Conservation (phyloP, 2,329 filamentous ascomycete genomes). For the Sordariomycetes sp. region DNA sequence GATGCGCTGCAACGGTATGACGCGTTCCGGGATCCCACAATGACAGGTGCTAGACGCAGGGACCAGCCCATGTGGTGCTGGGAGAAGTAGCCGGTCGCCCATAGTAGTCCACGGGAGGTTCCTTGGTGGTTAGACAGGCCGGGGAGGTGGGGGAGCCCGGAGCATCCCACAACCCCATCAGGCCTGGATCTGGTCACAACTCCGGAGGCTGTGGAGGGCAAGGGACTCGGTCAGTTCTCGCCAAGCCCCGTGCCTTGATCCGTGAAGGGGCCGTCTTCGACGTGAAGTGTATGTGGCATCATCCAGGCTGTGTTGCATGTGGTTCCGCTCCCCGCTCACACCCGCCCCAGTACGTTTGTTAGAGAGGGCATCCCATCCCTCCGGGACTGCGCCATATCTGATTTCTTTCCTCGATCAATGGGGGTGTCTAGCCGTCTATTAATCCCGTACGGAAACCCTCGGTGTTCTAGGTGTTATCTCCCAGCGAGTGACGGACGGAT, state of each 20-base stretch:
- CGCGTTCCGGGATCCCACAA: not conserved
- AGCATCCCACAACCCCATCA: not conserved
- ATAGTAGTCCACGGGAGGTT: not conserved
- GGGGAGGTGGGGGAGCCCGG: not conserved
- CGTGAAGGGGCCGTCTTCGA: not conserved
- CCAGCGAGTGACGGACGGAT: too few relatives aligned
- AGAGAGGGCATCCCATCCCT: too few relatives aligned
- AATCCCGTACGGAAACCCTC: too few relatives aligned
- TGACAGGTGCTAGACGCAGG: not conserved
- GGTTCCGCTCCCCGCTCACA: too few relatives aligned
- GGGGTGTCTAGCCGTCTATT: too few relatives aligned
- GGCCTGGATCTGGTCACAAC: not conserved
- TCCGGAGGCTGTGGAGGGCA: not conserved
- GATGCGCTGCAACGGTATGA: slow-evolving; percentile 2
- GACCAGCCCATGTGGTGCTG: not conserved
- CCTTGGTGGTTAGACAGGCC: not conserved
- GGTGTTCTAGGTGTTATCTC: too few relatives aligned
- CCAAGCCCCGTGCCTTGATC: not conserved
- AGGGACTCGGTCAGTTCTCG: not conserved
- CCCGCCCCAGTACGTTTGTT: too few relatives aligned
- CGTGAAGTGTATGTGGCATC: not conserved
- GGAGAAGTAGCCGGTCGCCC: not conserved
- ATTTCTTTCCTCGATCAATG: too few relatives aligned
- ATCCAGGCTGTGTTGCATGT: too few relatives aligned
- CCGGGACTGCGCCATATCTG: too few relatives aligned